Evolutionary conservation across 768 basidiomycete genomes (phyloP).

Genomic region (Kwoniella sp.): DNA sequence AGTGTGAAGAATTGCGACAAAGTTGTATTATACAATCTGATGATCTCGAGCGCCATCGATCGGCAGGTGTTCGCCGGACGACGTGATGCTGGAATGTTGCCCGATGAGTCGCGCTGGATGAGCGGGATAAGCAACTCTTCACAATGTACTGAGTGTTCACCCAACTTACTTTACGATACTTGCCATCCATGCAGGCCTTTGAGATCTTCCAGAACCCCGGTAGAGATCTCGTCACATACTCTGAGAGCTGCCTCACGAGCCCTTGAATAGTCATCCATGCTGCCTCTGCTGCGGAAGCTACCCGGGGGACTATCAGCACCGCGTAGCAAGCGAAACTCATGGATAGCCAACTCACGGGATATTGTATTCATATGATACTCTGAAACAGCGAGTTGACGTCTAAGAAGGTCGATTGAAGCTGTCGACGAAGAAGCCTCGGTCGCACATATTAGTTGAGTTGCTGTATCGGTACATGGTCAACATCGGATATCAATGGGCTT

Average conservation of each 20-base stretch:
- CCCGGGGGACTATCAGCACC: neutral
- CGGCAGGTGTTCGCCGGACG: conserved; percentile 81
- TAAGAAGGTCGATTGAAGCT: conserved; percentile 60
- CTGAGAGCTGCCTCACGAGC: conserved; percentile 83
- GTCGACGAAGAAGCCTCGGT: conserved; percentile 42
- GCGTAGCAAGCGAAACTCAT: neutral
- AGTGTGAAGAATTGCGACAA: conserved; percentile 83
- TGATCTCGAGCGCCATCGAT: conserved; percentile 82
- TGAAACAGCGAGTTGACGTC: conserved; percentile 28
- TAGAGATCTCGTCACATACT: conserved; percentile 76
- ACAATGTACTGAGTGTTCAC: too few relatives aligned
- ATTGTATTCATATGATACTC: conserved; percentile 24
- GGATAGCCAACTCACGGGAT: conserved; percentile 19
- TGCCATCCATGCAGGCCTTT: conserved; percentile 87
- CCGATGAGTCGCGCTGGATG: conserved; percentile 37
- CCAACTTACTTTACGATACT: conserved; percentile 74
- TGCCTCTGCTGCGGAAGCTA: conserved; percentile 58
- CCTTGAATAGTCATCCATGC: conserved; percentile 78
- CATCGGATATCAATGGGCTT: conserved; percentile 21
- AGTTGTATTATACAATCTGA: conserved; percentile 79
- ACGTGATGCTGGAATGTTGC: conserved; percentile 60
- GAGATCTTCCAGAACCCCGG: conserved; percentile 94
- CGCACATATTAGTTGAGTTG: conserved; percentile 58
- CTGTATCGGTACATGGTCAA: conserved; percentile 54
- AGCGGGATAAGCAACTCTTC: neutral